Base-by-base conservation (phyloP, 352 stramenopile species). In the Phytopythium delawarense region DNA sequence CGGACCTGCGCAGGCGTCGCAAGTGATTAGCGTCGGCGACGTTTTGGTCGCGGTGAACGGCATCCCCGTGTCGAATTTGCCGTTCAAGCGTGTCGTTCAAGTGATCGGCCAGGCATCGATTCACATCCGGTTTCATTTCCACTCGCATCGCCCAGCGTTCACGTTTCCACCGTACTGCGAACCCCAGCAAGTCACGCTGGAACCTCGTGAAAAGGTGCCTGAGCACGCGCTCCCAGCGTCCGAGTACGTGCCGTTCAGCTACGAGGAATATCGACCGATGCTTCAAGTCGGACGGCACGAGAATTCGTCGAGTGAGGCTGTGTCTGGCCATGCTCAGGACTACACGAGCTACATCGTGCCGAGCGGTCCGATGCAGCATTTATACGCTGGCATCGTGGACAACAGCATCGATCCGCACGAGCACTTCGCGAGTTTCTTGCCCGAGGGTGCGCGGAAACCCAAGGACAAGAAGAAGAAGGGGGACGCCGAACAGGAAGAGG, bases 321-420 rank as follows among this genome's bases (percentile, higher is more conserved):
- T 7, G 7, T 16, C 23, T 34, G 18, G 34, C 13, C 35, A 49
- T 18, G 18, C 23, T 25, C 20, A 30, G 61, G 73, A 75, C 40
- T 61, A 78, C 52, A 64, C 80, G 20, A 91, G 77, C 53, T 94
- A 88, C 51, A 88, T 90, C 21, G 73, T 84, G 6, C 87, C 88
- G 25, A 94, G 67, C 28, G 88, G 88, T 13, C 86, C 88, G 9
- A 94, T 96, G 86, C 86, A 95, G 53, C 85, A 95, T 64, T 61
- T 96, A 48, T 94, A 94, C 48, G 79, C 88, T 3, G 88, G 83
- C 0, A 88, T 95, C 20, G 86, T 95, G n/a, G 86, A 95, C 68
- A 94, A 94, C 64, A 95, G 80, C 42, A 92, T 96, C 48, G 88
- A 96, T 58, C 87, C 88, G 8, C 86, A 96, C 35, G 88, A 96